These are phyloP conservation scores for Xerocomus cyaneibrunnescens DNA, from an alignment of 1,284 basidiomycete species.

Conservation along the genomic window DNA sequence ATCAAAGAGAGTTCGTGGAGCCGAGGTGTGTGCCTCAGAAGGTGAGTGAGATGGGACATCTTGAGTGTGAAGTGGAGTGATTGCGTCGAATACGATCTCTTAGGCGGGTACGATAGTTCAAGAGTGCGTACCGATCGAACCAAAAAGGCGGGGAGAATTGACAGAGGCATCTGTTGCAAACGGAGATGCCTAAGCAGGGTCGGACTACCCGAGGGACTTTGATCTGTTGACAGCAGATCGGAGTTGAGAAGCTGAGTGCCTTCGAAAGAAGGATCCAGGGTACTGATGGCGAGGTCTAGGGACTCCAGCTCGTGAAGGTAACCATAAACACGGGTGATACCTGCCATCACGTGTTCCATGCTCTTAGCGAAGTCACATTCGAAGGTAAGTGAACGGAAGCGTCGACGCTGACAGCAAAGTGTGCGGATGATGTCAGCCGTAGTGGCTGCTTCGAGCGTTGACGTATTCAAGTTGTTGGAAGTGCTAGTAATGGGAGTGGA, in stretches of 20 bases:
- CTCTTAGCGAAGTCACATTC: conserved; percentile 32
- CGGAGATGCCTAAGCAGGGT: conserved; percentile 38
- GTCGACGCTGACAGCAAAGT: conserved; percentile 27
- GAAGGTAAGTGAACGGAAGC: conserved; percentile 38
- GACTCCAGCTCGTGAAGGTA: conserved; percentile 35
- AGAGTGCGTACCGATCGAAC: conserved; percentile 40
- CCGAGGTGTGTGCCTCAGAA: conserved; percentile 39
- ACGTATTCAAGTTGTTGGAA: neutral
- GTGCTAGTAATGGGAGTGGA: conserved; percentile 14
- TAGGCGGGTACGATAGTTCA: conserved; percentile 40
- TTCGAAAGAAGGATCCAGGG: conserved; percentile 26
- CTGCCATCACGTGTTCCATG: conserved; percentile 28
- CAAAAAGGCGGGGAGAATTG: conserved; percentile 37
- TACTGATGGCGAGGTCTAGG: conserved; percentile 36
- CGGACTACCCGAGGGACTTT: conserved; percentile 2
- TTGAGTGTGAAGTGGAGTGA: conserved; percentile 31
- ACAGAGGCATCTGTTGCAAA: conserved; percentile 42
- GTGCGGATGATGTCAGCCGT: conserved; percentile 21
- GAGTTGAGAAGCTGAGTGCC: conserved; percentile 26
- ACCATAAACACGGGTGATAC: conserved; percentile 19
- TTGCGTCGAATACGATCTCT: conserved; percentile 24
- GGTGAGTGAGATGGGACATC: conserved; percentile 39
- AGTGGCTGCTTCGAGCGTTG: conserved; percentile 20
- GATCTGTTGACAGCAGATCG: conserved; percentile 21
- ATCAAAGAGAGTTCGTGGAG: conserved; percentile 43